Percentiles rank a stretch among this genome's conserved stretches.
Conservation (phyloP, 352 stramenopile genomes). For the Globisporangium uncinulatum region DNA sequence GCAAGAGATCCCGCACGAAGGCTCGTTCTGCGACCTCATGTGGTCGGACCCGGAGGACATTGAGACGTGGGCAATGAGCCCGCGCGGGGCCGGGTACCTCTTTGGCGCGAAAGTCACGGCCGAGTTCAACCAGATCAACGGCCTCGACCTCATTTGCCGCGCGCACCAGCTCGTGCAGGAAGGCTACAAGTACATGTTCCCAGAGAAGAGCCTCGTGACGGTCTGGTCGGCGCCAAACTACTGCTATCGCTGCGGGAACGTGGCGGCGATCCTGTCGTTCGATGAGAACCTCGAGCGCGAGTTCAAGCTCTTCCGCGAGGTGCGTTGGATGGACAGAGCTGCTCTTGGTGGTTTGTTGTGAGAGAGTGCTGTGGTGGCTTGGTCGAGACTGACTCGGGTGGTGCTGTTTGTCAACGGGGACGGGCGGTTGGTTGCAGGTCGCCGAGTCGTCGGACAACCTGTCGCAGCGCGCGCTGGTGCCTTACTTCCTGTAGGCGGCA, state of each 20-base stretch:
- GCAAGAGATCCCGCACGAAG: constrained; percentile 94
- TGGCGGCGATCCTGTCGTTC: constrained; percentile 77
- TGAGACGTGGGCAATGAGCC: constrained; percentile 87
- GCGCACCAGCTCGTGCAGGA: constrained; percentile 88
- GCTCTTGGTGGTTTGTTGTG: constrained; percentile 4
- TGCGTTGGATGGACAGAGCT: constrained; percentile 13
- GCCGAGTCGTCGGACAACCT: constrained; percentile 79
- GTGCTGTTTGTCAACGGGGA: not conserved
- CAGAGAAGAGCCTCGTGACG: constrained; percentile 76
- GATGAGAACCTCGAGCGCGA: constrained; percentile 82
- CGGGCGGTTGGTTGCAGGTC: constrained; percentile 30
- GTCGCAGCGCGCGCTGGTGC: constrained; percentile 67
- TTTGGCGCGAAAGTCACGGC: constrained; percentile 85
- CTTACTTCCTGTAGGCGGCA: constrained; percentile 78
- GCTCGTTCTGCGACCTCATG: constrained; percentile 97
- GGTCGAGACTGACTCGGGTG: not conserved
- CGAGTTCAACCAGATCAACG: constrained; percentile 91
- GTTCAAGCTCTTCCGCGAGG: constrained; percentile 88
- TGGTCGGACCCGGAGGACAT: constrained; percentile 97
- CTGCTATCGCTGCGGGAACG: constrained; percentile 84
- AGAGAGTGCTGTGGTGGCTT: not conserved
- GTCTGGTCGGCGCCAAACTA: constrained; percentile 84
- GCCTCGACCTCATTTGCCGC: constrained; percentile 84
- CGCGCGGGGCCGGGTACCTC: constrained; percentile 83
- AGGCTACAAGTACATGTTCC: constrained; percentile 92